Base-by-base conservation (phyloP, 2,329 filamentous ascomycete species). In the Epichloe gansuensis region DNA sequence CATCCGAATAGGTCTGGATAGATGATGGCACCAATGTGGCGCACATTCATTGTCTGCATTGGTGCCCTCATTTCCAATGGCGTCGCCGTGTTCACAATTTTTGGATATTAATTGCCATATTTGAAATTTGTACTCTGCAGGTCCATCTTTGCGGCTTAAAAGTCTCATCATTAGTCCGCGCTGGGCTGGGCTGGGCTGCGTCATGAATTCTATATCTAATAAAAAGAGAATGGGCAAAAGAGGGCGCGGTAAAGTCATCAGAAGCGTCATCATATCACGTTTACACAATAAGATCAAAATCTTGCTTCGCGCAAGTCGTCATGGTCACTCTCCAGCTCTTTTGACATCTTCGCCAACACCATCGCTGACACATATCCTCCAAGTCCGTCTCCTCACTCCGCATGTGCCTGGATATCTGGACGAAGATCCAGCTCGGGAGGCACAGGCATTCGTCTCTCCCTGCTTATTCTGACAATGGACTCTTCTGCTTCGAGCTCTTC, bases 1-100 rank as follows among this genome's bases (percentile, higher is more conserved):
- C 55, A 58, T 28, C 47, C 48, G 6, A 50, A 54, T 34, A 52
- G 45, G 46, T 48, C 42, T 2, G 49, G 17, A 34, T 51, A 51
- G 49, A 37, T 25, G 48, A 23, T 41, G 31, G 25, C 17, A 39
- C 28, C 0, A 8, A 28, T 28, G 28, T 28, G 8, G 28, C 7
- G 28, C 31, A 31, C 31, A 8, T 31, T 31, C 2, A 21, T 21
- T 21, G 9, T 11, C 31, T 31, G 31, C 9, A 31, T 31, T 11
- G 31, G 31, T 4, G 3, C 31, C 9, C 3, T 23, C 3, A 23
- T 31, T 31, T 31, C 9, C 8, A 31, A 31, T 31, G 31, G 9
- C 31, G 9, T 31, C 31, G 31, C 31, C 9, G 31, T 31, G 8
- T 31, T 31, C 8, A 31, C 31, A 31, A 31, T 31, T 8, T 8